Evolutionary conservation across 257 asterid genomes (phyloP).

Genomic region (Echites panduratus): DNA sequence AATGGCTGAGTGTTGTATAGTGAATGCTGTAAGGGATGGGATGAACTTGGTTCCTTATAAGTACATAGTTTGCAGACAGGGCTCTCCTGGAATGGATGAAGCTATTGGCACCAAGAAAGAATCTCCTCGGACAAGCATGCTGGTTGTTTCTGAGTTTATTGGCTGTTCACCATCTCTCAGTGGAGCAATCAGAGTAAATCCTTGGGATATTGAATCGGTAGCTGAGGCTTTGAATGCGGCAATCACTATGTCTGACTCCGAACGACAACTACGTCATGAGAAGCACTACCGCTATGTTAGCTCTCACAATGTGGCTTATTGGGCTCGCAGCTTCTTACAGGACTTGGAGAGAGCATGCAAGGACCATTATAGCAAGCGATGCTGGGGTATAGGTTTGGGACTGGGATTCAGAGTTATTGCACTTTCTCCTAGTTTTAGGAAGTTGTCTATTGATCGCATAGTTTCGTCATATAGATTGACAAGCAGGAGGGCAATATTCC

Average conservation of each 20-base stretch:
- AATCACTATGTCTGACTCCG: conserved; percentile 54
- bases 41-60: conserved; percentile 93
- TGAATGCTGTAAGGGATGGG: conserved; percentile 93
- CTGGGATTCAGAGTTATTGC: conserved; percentile 76
- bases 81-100: conserved; percentile 50
- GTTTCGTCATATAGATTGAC: conserved; percentile 62
- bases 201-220: conserved; percentile 87
- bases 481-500: conserved; percentile 68
- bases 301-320: conserved; percentile 77
- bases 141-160: conserved; percentile 81
- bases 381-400: conserved; percentile 88
- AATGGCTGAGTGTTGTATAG: conserved; percentile 85
- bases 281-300: conserved; percentile 87
- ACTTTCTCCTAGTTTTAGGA: conserved; percentile 83
- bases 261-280: conserved; percentile 75
- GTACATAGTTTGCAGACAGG: conserved; percentile 83
- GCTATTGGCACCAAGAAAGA: conserved; percentile 36
- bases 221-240: conserved; percentile 76
- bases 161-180: conserved; percentile 94
- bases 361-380: conserved; percentile 78
- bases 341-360: conserved; percentile 80
- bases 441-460: conserved; percentile 56
- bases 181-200: conserved; percentile 91
- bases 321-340: conserved; percentile 89
- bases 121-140: conserved; percentile 67